phyloP scores from a whole-genome alignment of 2,329 filamentous ascomycete genomes.

The Talaromyces atroroseus region DNA sequence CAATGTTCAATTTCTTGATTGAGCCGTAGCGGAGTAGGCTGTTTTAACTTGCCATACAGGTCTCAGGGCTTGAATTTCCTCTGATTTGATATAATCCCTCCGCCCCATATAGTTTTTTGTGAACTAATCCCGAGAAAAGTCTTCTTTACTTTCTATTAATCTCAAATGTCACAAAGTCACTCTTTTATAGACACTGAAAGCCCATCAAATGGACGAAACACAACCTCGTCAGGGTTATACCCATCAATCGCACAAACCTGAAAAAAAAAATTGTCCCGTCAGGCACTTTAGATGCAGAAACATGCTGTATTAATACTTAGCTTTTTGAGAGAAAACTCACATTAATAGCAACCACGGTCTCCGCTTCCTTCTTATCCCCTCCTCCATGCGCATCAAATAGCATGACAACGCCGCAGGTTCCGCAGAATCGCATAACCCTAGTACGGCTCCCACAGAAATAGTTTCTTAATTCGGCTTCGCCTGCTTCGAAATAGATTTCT shows the following conservation, averaged over 20 bases:
- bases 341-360: neutral
- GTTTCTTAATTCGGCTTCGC: neutral
- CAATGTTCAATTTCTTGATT: too few relatives aligned
- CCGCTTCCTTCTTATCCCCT: neutral
- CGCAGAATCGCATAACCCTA: neutral
- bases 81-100: too few relatives aligned
- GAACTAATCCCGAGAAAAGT: too few relatives aligned
- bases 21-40: too few relatives aligned
- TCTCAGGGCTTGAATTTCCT: too few relatives aligned
- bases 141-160: neutral
- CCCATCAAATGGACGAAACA: neutral
- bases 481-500: neutral
- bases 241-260: neutral
- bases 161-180: neutral
- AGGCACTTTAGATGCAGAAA: neutral
- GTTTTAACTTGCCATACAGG: too few relatives aligned
- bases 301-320: too few relatives aligned
- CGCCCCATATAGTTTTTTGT: too few relatives aligned
- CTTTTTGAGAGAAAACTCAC: neutral
- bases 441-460: neutral
- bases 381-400: neutral
- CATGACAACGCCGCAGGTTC: neutral
- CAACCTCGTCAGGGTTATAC: neutral
- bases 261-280: neutral
- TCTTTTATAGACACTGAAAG: neutral